Evolutionary conservation across 2,329 filamentous ascomycete genomes (phyloP).

Genomic region (Coniochaeta ligniaria): DNA sequence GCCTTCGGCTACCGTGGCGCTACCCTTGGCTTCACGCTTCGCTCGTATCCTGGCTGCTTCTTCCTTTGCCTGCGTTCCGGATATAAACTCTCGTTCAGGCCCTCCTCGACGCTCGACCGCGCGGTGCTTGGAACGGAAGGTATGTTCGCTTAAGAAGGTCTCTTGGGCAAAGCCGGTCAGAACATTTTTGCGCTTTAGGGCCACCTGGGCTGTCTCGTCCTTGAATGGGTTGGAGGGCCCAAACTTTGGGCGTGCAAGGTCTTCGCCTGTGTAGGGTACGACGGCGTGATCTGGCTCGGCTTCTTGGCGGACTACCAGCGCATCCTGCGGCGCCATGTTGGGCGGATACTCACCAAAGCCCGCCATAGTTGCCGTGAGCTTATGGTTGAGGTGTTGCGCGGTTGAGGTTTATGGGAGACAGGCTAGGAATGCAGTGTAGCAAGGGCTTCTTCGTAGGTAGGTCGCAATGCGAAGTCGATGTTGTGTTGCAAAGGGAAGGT

Average conservation of each 20-base stretch:
- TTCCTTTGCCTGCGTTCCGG: slow-evolving; percentile 57
- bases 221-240: slow-evolving; percentile 74
- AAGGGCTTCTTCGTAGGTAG: not conserved
- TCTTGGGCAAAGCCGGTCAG: slow-evolving; percentile 84
- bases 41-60: slow-evolving; percentile 59
- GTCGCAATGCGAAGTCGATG: not conserved
- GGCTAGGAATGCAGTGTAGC: not conserved
- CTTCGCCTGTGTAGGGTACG: slow-evolving; percentile 62
- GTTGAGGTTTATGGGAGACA: not conserved
- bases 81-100: slow-evolving; percentile 48
- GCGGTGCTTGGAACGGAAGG: slow-evolving; percentile 81
- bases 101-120: slow-evolving; percentile 66
- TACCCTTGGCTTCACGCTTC: slow-evolving; percentile 80
- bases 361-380: slow-evolving; percentile 35
- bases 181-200: slow-evolving; percentile 70
- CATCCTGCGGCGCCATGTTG: slow-evolving; percentile 58
- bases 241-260: slow-evolving; percentile 56
- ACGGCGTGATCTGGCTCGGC: slow-evolving; percentile 52
- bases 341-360: slow-evolving; percentile 58
- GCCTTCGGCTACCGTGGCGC: slow-evolving; percentile 77
- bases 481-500: not conserved
- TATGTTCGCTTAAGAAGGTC: slow-evolving; percentile 81
- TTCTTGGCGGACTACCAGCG: slow-evolving; percentile 51
- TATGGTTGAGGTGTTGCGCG: not conserved
- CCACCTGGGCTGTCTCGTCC: slow-evolving; percentile 40